Evolutionary conservation across 441 rosid species (phyloP).

Genomic region (Dalechampia spathulata): DNA sequence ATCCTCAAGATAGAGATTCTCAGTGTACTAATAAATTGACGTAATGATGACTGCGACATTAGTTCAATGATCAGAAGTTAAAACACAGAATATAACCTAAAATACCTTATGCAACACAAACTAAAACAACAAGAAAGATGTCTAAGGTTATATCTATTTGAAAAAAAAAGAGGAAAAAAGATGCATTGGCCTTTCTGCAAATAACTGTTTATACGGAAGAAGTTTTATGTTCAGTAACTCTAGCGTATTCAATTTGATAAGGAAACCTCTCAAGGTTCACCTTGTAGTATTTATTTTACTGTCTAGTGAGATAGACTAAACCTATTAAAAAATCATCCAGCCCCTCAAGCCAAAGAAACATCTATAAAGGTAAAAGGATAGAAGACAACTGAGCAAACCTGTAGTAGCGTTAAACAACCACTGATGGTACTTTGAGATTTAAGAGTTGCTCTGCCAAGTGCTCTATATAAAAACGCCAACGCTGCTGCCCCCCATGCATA

Average conservation of each 20-base stretch:
- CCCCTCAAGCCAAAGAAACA: not conserved
- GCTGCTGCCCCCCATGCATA: slow-evolving; percentile 85
- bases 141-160: no score
- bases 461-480: slow-evolving; percentile 60
- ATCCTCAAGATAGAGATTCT: not conserved
- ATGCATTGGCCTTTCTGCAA: no score
- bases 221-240: no score
- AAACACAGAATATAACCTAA: not conserved
- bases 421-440: slow-evolving; percentile 74
- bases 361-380: not conserved
- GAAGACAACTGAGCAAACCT: slow-evolving; percentile 24
- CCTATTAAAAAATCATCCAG: not conserved
- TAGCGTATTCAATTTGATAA: no score
- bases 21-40: not conserved
- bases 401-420: slow-evolving; percentile 68
- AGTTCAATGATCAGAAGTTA: not conserved
- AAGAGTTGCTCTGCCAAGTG: slow-evolving; percentile 64
- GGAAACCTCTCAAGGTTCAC: no score
- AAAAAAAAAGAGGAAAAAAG: no score
- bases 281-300: no score
- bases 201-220: no score
- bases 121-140: no score
- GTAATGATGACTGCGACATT: not conserved
- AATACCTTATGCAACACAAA: no score
- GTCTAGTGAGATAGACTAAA: not conserved